Base-by-base conservation (phyloP, 352 stramenopile species). In the Globisporangium cederbergense region DNA sequence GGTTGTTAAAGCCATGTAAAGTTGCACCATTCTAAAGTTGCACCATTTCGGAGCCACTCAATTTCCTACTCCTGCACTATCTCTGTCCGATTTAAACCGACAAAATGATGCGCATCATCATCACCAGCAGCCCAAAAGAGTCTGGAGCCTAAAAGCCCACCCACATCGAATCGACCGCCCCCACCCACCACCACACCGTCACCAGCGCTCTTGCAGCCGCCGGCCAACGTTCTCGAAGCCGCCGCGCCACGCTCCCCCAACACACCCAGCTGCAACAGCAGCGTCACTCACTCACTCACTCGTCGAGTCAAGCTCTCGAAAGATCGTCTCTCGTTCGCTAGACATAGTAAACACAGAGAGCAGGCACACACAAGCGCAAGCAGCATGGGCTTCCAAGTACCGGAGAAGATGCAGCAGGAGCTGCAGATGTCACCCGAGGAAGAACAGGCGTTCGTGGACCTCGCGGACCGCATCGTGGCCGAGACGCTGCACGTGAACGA, bases 401-500 rank as follows among this genome's bases (percentile, higher is more conserved):
- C 69, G 13, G 66, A 74, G 32, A 46, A 51, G 10, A 54, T 65
- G 50, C 70, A 76, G 47, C 65, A 65, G 9, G 43, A 63, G 60
- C 68, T 77, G 60, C 34, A 59, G 55, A 69, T 91, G 40, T 76
- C 73, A 8, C 68, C 54, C 25, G 64, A 53, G 8, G 67, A 86
- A 42, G 70, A 87, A 46, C 64, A 68, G 4, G 64, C 66, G 22
- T 53, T 90, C 36, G 74, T 68, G 20, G 70, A 83, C 64, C 67
- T 80, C 60, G 75, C 78, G 11, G 78, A 88, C 55, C 65, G 67
- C 14, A 77, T 90, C 63, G 71, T 90, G 46, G 77, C 76, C 42
- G 81, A 85, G 60, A 85, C 78, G 18, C 72, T 90, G 47, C 71
- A 81, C 13, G 71, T 74, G 5, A 76, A 85, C 64, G 81, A 84